These are phyloP conservation scores for Dendrobium catenatum DNA, from an alignment of 106 monocot species.

Conservation along the genomic window DNA sequence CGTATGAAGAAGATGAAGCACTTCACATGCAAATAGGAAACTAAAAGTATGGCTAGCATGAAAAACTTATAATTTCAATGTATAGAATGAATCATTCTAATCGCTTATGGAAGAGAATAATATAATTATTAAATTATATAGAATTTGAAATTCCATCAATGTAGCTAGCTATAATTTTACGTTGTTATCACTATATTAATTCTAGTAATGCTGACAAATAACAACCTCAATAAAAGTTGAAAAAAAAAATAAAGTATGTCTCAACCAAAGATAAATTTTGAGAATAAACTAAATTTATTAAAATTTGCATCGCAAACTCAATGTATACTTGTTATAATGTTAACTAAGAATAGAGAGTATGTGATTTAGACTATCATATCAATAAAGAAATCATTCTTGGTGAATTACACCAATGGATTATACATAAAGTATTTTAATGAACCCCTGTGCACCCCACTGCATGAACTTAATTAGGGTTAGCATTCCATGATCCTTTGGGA, in stretches of 20 bases:
- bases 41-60: not conserved
- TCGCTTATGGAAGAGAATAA: not conserved
- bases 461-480: conserved; percentile 70
- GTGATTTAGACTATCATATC: conserved; percentile 29
- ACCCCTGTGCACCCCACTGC: conserved; percentile 88
- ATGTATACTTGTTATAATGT: not conserved
- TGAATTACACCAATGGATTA: conserved; percentile 46
- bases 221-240: not conserved
- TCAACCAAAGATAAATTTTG: too few relatives aligned
- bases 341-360: not conserved
- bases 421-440: conserved; percentile 51
- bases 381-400: conserved; percentile 50
- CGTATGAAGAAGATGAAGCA: too few relatives aligned
- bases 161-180: not conserved
- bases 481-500: conserved; percentile 93
- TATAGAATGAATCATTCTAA: not conserved
- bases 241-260: not conserved
- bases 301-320: not conserved
- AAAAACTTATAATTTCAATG: not conserved
- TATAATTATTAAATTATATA: not conserved
- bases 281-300: not conserved
- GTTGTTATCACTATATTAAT: too few relatives aligned
- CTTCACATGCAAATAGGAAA: too few relatives aligned
- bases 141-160: not conserved
- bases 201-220: not conserved